Evolutionary conservation across 2,329 filamentous ascomycete species (phyloP).

Genomic region (Spiromastix sp.): DNA sequence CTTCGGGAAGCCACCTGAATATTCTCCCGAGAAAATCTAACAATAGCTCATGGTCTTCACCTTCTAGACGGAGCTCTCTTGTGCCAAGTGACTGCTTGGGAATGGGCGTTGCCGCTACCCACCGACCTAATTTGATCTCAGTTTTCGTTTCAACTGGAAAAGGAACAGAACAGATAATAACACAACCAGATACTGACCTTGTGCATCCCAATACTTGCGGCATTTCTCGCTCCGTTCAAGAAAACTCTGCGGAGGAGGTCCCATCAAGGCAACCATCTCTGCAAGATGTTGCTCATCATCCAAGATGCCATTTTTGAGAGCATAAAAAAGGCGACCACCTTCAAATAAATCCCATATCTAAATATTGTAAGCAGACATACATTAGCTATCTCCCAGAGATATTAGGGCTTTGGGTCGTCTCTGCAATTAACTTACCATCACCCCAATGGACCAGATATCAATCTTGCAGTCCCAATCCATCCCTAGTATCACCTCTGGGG

Average conservation of each 20-base stretch:
- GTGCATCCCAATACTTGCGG: conserved; percentile 10
- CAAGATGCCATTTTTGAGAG: conserved; percentile 8
- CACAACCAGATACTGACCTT: conserved; percentile 8
- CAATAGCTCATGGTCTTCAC: conserved; percentile 22
- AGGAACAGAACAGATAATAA: not conserved
- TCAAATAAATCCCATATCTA: conserved; percentile 13
- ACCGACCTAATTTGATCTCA: conserved; percentile 1
- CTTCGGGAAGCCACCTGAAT: conserved; percentile 29
- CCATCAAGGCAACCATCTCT: conserved; percentile 12
- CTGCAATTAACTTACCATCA: conserved; percentile 15
- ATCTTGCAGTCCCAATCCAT: conserved; percentile 21
- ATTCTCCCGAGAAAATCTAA: conserved; percentile 26
- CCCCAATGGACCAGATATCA: conserved; percentile 23
- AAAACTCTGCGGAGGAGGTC: conserved; percentile 9
- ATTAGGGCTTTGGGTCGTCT: not conserved
- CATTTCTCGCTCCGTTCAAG: conserved; percentile 8
- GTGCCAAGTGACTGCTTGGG: conserved; percentile 3
- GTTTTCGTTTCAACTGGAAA: not conserved
- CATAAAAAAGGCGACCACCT: conserved; percentile 9
- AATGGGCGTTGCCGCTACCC: conserved; percentile 3
- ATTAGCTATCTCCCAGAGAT: not conserved
- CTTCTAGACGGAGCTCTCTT: conserved; percentile 7
- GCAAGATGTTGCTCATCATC: conserved; percentile 12
- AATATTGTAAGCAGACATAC: not conserved
- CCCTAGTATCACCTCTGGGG: conserved; percentile 20